A percentile compares a stretch with the other conserved stretches of the same genome.
phyloP scores from a whole-genome alignment of 2,329 filamentous ascomycete species.

The Plenodomus lindquistii region DNA sequence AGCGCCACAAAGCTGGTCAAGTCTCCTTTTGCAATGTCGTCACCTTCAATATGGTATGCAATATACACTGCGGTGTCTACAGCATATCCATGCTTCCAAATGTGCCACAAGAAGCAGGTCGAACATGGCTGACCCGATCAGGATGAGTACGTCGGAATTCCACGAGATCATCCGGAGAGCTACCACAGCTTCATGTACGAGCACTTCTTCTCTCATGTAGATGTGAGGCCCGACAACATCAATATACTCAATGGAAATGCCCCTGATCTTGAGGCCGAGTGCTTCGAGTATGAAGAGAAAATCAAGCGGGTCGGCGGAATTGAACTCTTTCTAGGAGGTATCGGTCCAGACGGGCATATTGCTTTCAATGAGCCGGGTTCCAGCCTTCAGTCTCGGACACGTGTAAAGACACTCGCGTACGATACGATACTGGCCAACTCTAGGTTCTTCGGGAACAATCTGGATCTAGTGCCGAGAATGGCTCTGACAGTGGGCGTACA shows the following conservation, averaged over 20 bases:
- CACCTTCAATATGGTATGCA: conserved; percentile 83
- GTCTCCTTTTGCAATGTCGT: conserved; percentile 87
- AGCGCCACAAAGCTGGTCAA: conserved; percentile 70
- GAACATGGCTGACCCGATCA: conserved; percentile 41
- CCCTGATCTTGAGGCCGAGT: conserved; percentile 73
- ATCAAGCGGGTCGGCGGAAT: conserved; percentile 78
- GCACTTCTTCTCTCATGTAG: conserved; percentile 84
- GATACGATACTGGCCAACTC: conserved; percentile 87
- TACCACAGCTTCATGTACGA: conserved; percentile 96
- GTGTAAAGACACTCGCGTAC: conserved; percentile 85
- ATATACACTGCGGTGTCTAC: conserved; percentile 9
- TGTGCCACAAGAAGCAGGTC: conserved; percentile 23
- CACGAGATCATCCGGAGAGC: conserved; percentile 79
- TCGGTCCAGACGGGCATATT: conserved; percentile 85
- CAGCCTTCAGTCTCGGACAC: conserved; percentile 73
- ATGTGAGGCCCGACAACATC: conserved; percentile 79
- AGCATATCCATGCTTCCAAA: conserved; percentile 15
- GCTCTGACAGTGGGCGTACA: conserved; percentile 83
- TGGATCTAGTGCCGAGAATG: conserved; percentile 76
- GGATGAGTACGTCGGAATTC: conserved; percentile 86
- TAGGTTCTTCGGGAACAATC: conserved; percentile 77
- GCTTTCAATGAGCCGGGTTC: conserved; percentile 91
- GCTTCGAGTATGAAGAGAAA: conserved; percentile 76
- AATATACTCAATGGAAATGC: conserved; percentile 85
- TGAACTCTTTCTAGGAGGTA: conserved; percentile 82